Conservation (phyloP, 2,329 filamentous ascomycete genomes). For the Zymoseptoria pseudotritici region DNA sequence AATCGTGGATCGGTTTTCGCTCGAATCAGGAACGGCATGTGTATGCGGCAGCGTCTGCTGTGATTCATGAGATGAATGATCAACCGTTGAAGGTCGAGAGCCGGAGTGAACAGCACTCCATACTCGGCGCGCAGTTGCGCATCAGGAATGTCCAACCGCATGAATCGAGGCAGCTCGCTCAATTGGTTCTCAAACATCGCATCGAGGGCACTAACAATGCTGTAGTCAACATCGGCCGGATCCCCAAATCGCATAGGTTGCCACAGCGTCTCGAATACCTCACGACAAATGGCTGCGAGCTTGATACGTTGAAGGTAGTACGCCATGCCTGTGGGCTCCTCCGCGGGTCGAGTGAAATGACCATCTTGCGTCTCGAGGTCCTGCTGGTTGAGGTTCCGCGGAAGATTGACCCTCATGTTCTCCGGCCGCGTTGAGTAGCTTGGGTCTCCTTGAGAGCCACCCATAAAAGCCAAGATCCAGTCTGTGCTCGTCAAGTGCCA, state of each 20-base stretch:
- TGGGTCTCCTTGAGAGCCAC: conserved; percentile 36
- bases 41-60: conserved; percentile 21
- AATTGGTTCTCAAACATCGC: conserved; percentile 13
- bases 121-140: conserved; percentile 8
- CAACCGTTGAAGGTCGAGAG: conserved; percentile 7
- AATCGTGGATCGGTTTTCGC: conserved; percentile 12
- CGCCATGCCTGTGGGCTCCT: conserved; percentile 38
- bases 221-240: conserved; percentile 11
- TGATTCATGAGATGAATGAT: conserved; percentile 18
- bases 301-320: conserved; percentile 39
- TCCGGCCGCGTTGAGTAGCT: conserved; percentile 37
- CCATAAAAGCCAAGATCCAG: conserved; percentile 32
- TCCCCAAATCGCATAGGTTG: conserved; percentile 18
- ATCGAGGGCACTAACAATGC: conserved; percentile 15
- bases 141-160: conserved; percentile 7
- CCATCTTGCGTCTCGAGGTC: conserved; percentile 25
- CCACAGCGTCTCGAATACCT: conserved; percentile 32
- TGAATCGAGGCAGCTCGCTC: conserved; percentile 13
- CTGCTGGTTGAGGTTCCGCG: conserved; percentile 37
- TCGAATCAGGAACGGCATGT: conserved; percentile 24
- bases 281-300: conserved; percentile 34
- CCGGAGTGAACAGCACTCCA: conserved; percentile 1
- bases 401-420: conserved; percentile 36
- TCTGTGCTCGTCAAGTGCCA: conserved; percentile 24
- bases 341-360: conserved; percentile 23